A percentile compares a stretch with the other conserved stretches of the same genome.
Evolutionary conservation across 805 yeast species (phyloP).

Genomic region (Wickerhamiella dianesei): DNA sequence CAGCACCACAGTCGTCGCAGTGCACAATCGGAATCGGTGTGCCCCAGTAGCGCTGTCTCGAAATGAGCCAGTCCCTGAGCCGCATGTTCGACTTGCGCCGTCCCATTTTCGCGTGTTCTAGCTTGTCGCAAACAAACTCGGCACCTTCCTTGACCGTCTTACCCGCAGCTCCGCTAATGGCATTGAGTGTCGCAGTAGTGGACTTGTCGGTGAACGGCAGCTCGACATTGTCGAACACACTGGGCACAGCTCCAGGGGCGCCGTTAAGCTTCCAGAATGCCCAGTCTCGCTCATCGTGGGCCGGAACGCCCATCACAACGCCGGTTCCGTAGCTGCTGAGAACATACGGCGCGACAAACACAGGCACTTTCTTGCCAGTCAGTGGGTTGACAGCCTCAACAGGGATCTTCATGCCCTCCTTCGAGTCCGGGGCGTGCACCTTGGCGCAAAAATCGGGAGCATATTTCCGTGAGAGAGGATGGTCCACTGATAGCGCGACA

Average conservation of each 20-base stretch:
- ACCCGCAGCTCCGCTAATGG: constrained; percentile 38
- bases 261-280: constrained; percentile 60
- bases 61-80: constrained; percentile 85
- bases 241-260: constrained; percentile 2
- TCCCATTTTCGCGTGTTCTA: constrained; percentile 35
- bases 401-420: constrained; percentile 52
- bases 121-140: constrained; percentile 29
- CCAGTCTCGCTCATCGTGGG: constrained; percentile 73
- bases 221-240: constrained; percentile 5
- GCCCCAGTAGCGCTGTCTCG: constrained; percentile 96
- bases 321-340: constrained; percentile 74
- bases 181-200: constrained; percentile 34
- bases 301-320: constrained; percentile 98
- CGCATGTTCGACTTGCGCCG: constrained; percentile 38
- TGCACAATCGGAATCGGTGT: constrained; percentile 94
- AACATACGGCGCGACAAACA: constrained; percentile 86
- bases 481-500: constrained; percentile 62
- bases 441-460: constrained; percentile 28
- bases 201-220: constrained; percentile 28
- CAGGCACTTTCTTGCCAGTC: constrained; percentile 39
- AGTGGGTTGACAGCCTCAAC: constrained; percentile 45
- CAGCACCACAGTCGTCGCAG: constrained; percentile 74
- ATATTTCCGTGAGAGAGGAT: constrained; percentile 38
- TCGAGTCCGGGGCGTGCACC: constrained; percentile 39
- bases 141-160: constrained; percentile 40